Percentiles rank a stretch among this genome's conserved stretches.
Evolutionary conservation across 2,329 filamentous ascomycete species (phyloP).

Genomic region (Clonostachys byssicola): DNA sequence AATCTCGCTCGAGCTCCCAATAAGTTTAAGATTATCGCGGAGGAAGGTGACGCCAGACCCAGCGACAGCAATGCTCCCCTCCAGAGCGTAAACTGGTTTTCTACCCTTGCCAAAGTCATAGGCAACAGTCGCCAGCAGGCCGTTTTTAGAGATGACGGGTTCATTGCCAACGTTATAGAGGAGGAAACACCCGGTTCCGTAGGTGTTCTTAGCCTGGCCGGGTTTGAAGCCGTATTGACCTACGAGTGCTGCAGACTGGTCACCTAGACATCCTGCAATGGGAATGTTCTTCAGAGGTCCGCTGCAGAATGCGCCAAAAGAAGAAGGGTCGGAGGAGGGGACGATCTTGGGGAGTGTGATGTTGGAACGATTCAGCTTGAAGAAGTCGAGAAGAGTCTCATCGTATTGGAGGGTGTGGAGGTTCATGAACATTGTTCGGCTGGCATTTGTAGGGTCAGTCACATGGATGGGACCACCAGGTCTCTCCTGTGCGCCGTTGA

Average conservation of each 20-base stretch:
- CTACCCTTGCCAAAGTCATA: constrained; percentile 66
- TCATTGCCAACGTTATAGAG: constrained; percentile 79
- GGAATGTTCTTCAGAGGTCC: constrained; percentile 62
- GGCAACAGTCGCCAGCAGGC: constrained; percentile 71
- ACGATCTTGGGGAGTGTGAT: constrained; percentile 73
- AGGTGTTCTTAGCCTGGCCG: constrained; percentile 79
- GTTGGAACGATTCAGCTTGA: constrained; percentile 66
- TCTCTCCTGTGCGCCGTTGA: constrained; percentile 58
- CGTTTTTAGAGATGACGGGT: constrained; percentile 74
- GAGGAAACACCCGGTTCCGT: constrained; percentile 81
- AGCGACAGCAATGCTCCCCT: constrained; percentile 74
- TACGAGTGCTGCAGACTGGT: constrained; percentile 78
- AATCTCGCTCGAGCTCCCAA: constrained; percentile 40
- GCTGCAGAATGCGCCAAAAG: constrained; percentile 60
- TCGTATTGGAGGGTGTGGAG: constrained; percentile 77
- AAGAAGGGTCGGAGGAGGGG: constrained; percentile 64
- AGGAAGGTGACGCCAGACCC: constrained; percentile 72
- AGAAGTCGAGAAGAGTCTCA: constrained; percentile 70
- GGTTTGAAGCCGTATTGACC: constrained; percentile 75
- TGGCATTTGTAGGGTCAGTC: constrained; percentile 80
- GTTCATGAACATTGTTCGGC: constrained; percentile 92
- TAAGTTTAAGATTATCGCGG: constrained; percentile 52
- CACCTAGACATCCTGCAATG: constrained; percentile 75
- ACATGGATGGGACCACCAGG: constrained; percentile 62
- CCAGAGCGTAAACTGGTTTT: constrained; percentile 69